phyloP scores from a whole-genome alignment of 1,284 basidiomycete species.

The Trichosporon sp. region DNA sequence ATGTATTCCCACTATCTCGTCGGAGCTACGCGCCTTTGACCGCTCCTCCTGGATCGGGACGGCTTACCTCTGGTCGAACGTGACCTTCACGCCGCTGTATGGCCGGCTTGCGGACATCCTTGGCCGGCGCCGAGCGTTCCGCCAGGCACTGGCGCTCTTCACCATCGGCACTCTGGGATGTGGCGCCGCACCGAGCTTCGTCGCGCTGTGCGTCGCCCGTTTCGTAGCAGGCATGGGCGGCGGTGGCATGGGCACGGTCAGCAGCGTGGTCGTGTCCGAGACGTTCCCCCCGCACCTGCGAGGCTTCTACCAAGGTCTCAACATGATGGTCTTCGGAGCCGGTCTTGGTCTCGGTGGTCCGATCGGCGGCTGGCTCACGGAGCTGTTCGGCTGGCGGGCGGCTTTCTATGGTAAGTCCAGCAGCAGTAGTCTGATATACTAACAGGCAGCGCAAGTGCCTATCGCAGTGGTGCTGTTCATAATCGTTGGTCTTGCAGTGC shows the following conservation, averaged over 20 bases:
- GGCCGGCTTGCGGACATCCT: conserved; percentile 28
- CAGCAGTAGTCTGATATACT: background rate
- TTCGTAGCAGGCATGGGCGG: conserved; percentile 34
- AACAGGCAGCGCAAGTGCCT: conserved; percentile 20
- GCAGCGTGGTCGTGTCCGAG: conserved; percentile 42
- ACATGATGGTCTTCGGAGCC: conserved; percentile 35
- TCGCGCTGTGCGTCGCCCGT: conserved; percentile 17
- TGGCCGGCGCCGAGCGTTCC: conserved; percentile 24
- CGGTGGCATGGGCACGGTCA: conserved; percentile 33
- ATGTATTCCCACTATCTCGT: conserved; percentile 28
- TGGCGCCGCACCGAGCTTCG: conserved; percentile 19
- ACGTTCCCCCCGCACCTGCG: conserved; percentile 43
- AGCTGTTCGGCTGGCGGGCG: conserved; percentile 46
- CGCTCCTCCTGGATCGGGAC: conserved; percentile 33
- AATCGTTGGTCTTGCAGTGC: conserved; percentile 10
- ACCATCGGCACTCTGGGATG: conserved; percentile 26
- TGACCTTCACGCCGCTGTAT: conserved; percentile 32
- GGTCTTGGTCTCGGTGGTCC: conserved; percentile 46
- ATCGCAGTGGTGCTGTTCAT: conserved; percentile 12
- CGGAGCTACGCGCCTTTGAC: conserved; percentile 25
- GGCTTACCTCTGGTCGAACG: conserved; percentile 30
- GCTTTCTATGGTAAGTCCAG: conserved; percentile 30
- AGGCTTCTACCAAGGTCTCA: conserved; percentile 44
- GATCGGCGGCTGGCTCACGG: conserved; percentile 45
- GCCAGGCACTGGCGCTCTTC: conserved; percentile 26